Evolutionary conservation across 2,329 filamentous ascomycete species (phyloP), one percentile per base, ranked within the genome.

Genomic region (Teratosphaeria epicoccoides): DNA sequence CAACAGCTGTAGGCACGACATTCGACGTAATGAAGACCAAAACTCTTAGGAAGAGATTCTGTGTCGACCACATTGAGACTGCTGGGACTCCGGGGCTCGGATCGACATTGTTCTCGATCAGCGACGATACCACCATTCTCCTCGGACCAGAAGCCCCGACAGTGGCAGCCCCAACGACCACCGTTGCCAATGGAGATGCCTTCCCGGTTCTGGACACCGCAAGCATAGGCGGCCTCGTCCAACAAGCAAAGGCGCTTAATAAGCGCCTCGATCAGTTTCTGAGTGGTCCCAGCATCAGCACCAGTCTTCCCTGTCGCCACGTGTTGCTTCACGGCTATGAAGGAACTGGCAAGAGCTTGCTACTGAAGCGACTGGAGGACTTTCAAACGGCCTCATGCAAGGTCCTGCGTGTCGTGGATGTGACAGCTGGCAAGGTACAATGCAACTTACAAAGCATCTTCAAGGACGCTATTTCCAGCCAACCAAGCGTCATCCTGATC

Each of bases 331-430:
- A 94, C 65, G 91, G 91, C 12, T 83, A 87, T 17, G 80, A 81
- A 55, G 90, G 91, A 10, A 94, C 87, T 0, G 91, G 91, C 23
- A 96, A 96, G 71, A 85, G 82, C 0, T 76, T 85, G 57, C 73
- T 96, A 0, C 72, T 96, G 1, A 68, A 84, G 14, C 78, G 80
- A 26, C 74, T 96, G 20, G 79, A 82, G 7, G 6, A n/a, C 14
- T 40, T 7, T 40, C 56, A 67, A 26, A 76, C 74, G 6, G 80
- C 82, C 0, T 77, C 76, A 52, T 95, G 80, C 22, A 80, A 79
- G 40, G 80, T 89, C 1, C 77, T 85, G 57, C 77, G 73, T 50
- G 72, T 90, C 50, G 73, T 77, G 6, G 71, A 75, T 14, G 11
- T 52, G 11, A 12, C 67, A 49, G 62, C 70, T 5, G 71, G 70